These are phyloP conservation scores for Microdochium nivale DNA, from an alignment of 2,329 filamentous ascomycete species.

Conservation along the genomic window DNA sequence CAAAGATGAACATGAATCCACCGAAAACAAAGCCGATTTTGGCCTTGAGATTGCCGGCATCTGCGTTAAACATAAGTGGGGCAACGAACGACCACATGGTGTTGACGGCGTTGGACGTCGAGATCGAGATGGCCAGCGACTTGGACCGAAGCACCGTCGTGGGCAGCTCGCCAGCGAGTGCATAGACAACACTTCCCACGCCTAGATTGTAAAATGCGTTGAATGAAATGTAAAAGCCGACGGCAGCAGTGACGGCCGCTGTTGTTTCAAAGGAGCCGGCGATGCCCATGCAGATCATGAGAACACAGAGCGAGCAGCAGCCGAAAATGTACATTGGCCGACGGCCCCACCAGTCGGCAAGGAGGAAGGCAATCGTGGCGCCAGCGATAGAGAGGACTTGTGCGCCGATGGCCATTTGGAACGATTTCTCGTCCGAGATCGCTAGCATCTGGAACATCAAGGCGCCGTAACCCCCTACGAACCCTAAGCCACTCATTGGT, in stretches of 20 bases:
- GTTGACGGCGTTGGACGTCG: not conserved
- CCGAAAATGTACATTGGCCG: slow-evolving; percentile 38
- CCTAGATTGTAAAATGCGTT: slow-evolving; percentile 27
- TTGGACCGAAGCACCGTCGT: slow-evolving; percentile 34
- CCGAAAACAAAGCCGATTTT: slow-evolving; percentile 35
- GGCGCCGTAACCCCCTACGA: slow-evolving; percentile 33
- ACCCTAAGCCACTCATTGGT: slow-evolving; percentile 21
- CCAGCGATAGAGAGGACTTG: slow-evolving; percentile 19
- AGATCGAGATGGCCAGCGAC: slow-evolving; percentile 38
- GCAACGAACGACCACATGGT: slow-evolving; percentile 37
- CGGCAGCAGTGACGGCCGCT: slow-evolving; percentile 20
- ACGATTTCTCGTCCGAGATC: slow-evolving; percentile 12
- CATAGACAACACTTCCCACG: slow-evolving; percentile 30
- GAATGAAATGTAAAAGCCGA: slow-evolving; percentile 25
- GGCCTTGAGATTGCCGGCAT: slow-evolving; percentile 20
- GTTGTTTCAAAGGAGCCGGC: slow-evolving; percentile 17
- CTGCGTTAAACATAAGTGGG: slow-evolving; percentile 23
- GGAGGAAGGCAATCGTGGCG: slow-evolving; percentile 15
- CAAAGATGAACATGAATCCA: slow-evolving; percentile 16
- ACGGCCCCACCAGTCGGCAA: slow-evolving; percentile 23
- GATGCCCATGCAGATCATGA: slow-evolving; percentile 35
- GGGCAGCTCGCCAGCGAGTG: slow-evolving; percentile 31
- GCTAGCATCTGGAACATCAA: slow-evolving; percentile 36
- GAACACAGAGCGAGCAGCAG: slow-evolving; percentile 30
- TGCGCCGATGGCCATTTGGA: slow-evolving; percentile 17